Conservation (phyloP, 805 yeast species). For the Priceomyces castillae region DNA sequence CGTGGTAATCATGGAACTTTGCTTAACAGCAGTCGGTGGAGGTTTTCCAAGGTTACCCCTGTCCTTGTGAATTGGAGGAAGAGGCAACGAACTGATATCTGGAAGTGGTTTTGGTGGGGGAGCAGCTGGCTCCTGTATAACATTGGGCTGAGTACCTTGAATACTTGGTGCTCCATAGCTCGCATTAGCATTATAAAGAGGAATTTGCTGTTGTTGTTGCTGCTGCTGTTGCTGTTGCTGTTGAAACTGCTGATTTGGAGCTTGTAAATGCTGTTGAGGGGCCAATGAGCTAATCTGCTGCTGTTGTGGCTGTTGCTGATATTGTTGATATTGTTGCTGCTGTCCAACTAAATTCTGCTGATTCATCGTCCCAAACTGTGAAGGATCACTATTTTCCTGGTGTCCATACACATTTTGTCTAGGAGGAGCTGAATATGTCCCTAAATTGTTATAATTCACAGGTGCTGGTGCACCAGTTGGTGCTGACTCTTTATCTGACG, state of each 20-base stretch:
- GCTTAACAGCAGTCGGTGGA: background rate
- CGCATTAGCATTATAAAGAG: too few species aligned
- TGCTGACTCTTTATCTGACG: slow-evolving; percentile 8
- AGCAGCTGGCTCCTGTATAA: background rate
- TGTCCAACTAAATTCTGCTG: too few species aligned
- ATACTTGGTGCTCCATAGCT: background rate
- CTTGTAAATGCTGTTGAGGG: slow-evolving; percentile 1
- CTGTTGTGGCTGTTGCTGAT: slow-evolving; percentile 7
- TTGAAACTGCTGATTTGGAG: slow-evolving; percentile 7
- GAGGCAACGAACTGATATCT: slow-evolving; percentile 37
- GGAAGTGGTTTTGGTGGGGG: slow-evolving; percentile 24
- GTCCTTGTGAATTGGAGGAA: slow-evolving; percentile 40
- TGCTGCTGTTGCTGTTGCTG: slow-evolving; percentile 9
- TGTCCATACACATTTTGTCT: slow-evolving; percentile 31
- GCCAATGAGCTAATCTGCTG: background rate
- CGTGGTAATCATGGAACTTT: background rate
- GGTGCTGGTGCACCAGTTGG: slow-evolving; percentile 17
- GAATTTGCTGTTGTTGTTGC: background rate
- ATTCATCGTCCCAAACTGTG: too few species aligned
- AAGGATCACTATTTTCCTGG: background rate
- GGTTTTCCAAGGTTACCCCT: slow-evolving; percentile 16
- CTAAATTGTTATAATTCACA: slow-evolving; percentile 21
- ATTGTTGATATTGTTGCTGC: slow-evolving; percentile 11
- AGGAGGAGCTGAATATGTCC: slow-evolving; percentile 46
- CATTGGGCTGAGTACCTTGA: background rate